Conservation (phyloP, 1,139 yeast genomes). For the Yamadazyma taylorii region DNA sequence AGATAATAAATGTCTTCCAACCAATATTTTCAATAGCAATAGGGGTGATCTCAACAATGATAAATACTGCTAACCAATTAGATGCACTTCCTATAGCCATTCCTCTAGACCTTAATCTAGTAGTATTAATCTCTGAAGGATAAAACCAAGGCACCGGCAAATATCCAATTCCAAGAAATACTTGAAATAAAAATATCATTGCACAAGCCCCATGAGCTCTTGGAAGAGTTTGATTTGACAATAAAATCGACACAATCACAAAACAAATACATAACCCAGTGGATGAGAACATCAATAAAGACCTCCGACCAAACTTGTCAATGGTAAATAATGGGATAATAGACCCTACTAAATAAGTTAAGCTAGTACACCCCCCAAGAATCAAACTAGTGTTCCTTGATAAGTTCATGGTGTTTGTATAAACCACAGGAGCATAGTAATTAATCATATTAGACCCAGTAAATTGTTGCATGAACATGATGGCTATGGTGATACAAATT, state of each 20-base stretch:
- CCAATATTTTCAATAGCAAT: conserved; percentile 29
- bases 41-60: conserved; percentile 39
- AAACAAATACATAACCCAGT: conserved; percentile 39
- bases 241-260: conserved; percentile 26
- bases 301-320: conserved; percentile 54
- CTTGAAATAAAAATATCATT: conserved; percentile 31
- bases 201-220: conserved; percentile 24
- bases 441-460: conserved; percentile 36
- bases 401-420: conserved; percentile 39
- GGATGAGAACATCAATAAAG: conserved; percentile 51
- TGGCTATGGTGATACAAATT: conserved; percentile 41
- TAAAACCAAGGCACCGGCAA: conserved; percentile 36
- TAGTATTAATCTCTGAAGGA: conserved; percentile 34
- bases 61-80: conserved; percentile 39
- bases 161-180: conserved; percentile 28
- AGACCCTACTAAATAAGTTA: conserved; percentile 38
- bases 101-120: conserved; percentile 31
- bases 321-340: conserved; percentile 41
- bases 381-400: conserved; percentile 31
- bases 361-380: conserved; percentile 31
- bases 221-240: conserved; percentile 10
- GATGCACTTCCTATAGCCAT: conserved; percentile 32
- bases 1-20: conserved; percentile 30
- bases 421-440: conserved; percentile 41
- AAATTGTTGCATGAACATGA: conserved; percentile 42